These are phyloP conservation scores for Metarhizium rileyi DNA, from an alignment of 2,329 filamentous ascomycete species.

Conservation along the genomic window DNA sequence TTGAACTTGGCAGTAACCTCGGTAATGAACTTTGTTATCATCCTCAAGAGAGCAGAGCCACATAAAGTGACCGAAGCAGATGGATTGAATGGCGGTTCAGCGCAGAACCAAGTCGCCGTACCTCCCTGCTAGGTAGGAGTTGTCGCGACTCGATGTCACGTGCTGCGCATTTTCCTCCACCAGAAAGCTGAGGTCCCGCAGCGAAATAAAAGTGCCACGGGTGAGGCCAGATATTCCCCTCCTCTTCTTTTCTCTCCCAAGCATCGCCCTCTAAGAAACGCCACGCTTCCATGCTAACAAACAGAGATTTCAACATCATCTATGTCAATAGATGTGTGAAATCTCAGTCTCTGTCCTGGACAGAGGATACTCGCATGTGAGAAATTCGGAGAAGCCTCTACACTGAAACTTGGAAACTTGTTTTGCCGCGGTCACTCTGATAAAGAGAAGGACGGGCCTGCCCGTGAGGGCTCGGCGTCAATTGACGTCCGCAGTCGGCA, in stretches of 20 bases:
- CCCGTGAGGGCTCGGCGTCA: conserved; percentile 15
- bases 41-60: conserved; percentile 28
- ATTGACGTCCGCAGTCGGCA: conserved; percentile 14
- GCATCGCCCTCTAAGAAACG: conserved; percentile 15
- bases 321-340: background rate
- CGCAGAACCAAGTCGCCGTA: too few species aligned
- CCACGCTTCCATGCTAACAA: conserved; percentile 16
- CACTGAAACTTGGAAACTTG: background rate
- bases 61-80: conserved; percentile 1
- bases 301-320: conserved; percentile 9
- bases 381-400: conserved; percentile 17
- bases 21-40: conserved; percentile 83
- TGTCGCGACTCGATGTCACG: conserved; percentile 6
- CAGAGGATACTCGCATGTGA: conserved; percentile 11
- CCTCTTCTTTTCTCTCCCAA: conserved; percentile 7
- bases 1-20: conserved; percentile 83
- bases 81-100: background rate
- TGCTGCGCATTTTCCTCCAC: background rate
- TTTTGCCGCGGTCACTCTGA: conserved; percentile 11
- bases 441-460: conserved; percentile 13
- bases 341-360: background rate
- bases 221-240: background rate
- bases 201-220: background rate
- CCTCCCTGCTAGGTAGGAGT: too few species aligned
- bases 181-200: background rate